Conservation (phyloP, 805 yeast genomes). For the Kregervanrija fluxuum region DNA sequence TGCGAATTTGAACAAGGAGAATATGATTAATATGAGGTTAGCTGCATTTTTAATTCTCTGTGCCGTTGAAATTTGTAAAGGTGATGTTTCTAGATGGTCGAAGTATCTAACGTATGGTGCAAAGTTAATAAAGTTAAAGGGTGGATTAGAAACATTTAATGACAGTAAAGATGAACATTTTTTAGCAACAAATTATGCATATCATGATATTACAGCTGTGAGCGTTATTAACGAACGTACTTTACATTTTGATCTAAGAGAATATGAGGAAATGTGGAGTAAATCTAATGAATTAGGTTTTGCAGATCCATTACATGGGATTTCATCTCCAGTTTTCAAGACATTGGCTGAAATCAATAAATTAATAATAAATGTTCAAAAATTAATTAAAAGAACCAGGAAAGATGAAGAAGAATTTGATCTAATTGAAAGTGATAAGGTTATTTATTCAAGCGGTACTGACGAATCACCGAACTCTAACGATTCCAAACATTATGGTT, state of each 20-base stretch:
- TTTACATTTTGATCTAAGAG: slow-evolving; percentile 55
- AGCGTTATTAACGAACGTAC: slow-evolving; percentile 52
- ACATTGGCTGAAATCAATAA: slow-evolving; percentile 62
- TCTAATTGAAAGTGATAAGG: neutral
- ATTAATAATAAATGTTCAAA: slow-evolving; percentile 46
- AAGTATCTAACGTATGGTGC: slow-evolving; percentile 60
- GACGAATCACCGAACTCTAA: slow-evolving; percentile 6
- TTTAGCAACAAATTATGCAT: slow-evolving; percentile 71
- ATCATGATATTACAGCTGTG: slow-evolving; percentile 68
- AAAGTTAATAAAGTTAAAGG: slow-evolving; percentile 49
- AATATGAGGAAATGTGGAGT: slow-evolving; percentile 47
- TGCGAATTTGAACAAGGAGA: slow-evolving; percentile 21
- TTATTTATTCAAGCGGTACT: neutral
- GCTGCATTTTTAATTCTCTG: slow-evolving; percentile 64
- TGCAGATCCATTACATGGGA: slow-evolving; percentile 66
- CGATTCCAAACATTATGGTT: neutral
- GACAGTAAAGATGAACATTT: slow-evolving; percentile 57
- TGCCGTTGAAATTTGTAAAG: slow-evolving; percentile 79
- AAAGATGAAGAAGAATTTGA: slow-evolving; percentile 11
- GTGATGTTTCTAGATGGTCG: slow-evolving; percentile 75
- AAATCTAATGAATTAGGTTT: slow-evolving; percentile 32
- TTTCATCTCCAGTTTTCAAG: slow-evolving; percentile 60
- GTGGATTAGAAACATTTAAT: slow-evolving; percentile 50
- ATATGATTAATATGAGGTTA: slow-evolving; percentile 36
- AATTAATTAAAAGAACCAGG: slow-evolving; percentile 21